Percentiles rank a stretch among this genome's conserved stretches.
Conservation (phyloP, 2,329 filamentous ascomycete genomes). For the Alternaria brassicicola region DNA sequence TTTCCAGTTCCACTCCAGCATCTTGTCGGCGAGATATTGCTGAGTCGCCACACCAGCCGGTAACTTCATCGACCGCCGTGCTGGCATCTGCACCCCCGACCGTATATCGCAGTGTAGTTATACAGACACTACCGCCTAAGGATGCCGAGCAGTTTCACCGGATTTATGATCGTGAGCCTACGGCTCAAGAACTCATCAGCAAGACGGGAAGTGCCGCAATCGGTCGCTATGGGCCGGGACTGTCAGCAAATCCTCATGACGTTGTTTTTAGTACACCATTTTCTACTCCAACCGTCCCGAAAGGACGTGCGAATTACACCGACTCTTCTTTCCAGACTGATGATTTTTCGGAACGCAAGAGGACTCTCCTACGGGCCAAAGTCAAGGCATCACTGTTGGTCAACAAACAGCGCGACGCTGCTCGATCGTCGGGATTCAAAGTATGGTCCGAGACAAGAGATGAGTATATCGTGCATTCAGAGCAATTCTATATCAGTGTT, state of each 20-base stretch:
- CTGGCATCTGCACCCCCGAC: neutral
- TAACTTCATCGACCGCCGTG: neutral
- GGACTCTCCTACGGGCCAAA: conserved; percentile 20
- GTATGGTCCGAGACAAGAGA: conserved; percentile 17
- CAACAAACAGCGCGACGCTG: conserved; percentile 12
- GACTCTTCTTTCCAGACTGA: conserved; percentile 26
- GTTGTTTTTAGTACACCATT: conserved; percentile 12
- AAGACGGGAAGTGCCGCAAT: conserved; percentile 16
- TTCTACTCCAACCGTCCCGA: neutral
- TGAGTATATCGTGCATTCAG: conserved; percentile 20
- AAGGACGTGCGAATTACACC: neutral
- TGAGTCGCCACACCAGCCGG: neutral
- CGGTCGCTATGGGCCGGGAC: conserved; percentile 10
- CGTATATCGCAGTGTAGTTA: conserved; percentile 19
- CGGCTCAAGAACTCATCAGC: conserved; percentile 2
- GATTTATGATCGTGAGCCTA: conserved; percentile 19
- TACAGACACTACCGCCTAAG: conserved; percentile 22
- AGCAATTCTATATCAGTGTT: conserved; percentile 9
- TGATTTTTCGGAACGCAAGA: neutral
- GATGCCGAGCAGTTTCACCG: conserved; percentile 13
- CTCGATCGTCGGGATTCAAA: conserved; percentile 9
- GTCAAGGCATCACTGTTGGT: conserved; percentile 16
- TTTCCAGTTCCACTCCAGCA: neutral
- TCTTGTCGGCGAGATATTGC: neutral
- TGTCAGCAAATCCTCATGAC: conserved; percentile 4